Conservation (phyloP, 225 moss, liverwort and hornwort genomes). For the Marchantia paleacea region DNA sequence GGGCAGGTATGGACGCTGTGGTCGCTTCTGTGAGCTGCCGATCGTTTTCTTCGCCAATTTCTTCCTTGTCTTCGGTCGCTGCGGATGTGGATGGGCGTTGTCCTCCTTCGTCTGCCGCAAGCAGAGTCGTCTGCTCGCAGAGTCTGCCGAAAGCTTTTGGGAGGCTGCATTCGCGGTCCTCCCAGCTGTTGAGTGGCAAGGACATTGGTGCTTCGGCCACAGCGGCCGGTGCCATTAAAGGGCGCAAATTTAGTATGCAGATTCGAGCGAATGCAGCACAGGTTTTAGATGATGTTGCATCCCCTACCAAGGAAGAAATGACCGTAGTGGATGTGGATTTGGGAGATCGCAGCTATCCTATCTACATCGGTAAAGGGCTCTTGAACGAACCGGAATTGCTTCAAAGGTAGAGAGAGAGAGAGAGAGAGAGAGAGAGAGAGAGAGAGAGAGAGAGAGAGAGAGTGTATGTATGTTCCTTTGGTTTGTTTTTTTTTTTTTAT, state of each 20-base stretch:
- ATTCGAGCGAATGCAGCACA: slow-evolving; percentile 39
- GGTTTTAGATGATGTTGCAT: slow-evolving; percentile 38
- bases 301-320: slow-evolving; percentile 27
- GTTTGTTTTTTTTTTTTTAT: no score
- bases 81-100: slow-evolving; percentile 12
- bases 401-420: slow-evolving; percentile 40
- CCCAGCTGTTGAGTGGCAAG: slow-evolving; percentile 10
- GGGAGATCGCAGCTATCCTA: slow-evolving; percentile 95
- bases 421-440: no score
- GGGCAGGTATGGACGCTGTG: slow-evolving; percentile 30
- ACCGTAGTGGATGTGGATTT: slow-evolving; percentile 73
- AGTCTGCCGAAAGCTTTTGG: neutral
- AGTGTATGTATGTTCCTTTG: slow-evolving; percentile 7
- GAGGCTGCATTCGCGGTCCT: slow-evolving; percentile 6
- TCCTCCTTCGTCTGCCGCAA: neutral
- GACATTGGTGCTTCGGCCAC: neutral
- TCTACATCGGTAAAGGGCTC: slow-evolving; percentile 84
- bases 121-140: slow-evolving; percentile 4
- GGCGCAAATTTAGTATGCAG: slow-evolving; percentile 12
- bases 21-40: slow-evolving; percentile 22
- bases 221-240: neutral
- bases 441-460: no score
- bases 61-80: neutral
- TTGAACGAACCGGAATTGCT: slow-evolving; percentile 75
- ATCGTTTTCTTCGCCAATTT: slow-evolving; percentile 8